These are phyloP conservation scores for sorghum (Sorghum bicolor) DNA, from an alignment of 176 grass and related monocot genomes.

Conservation along the genomic window Sorghum_bicolor_NCBIv3 NC_012871.2:21729001-21729500, in stretches of 20 bases:
- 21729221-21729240: not conserved
- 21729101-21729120: too few species aligned
- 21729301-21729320: not conserved
- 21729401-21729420: constrained; percentile 4
- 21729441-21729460: constrained; percentile 54
- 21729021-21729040: too few species aligned
- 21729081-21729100: too few species aligned
- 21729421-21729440: not conserved
- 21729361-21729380: not conserved
- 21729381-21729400: constrained; percentile 24
- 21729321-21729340: not conserved
- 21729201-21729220: not conserved
- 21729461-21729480: constrained; percentile 41
- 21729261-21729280: not conserved
- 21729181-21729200: not conserved
- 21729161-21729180: not conserved
- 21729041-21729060: too few species aligned
- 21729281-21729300: not conserved
- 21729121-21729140: not conserved
- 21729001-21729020: too few species aligned
- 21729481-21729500: constrained; percentile 65
- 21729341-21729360: not conserved
- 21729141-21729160: not conserved
- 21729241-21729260: not conserved
- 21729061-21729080: too few species aligned